These are phyloP conservation scores for Boletus tylopilopsis DNA, from an alignment of 768 basidiomycete genomes.

Conservation along the genomic window DNA sequence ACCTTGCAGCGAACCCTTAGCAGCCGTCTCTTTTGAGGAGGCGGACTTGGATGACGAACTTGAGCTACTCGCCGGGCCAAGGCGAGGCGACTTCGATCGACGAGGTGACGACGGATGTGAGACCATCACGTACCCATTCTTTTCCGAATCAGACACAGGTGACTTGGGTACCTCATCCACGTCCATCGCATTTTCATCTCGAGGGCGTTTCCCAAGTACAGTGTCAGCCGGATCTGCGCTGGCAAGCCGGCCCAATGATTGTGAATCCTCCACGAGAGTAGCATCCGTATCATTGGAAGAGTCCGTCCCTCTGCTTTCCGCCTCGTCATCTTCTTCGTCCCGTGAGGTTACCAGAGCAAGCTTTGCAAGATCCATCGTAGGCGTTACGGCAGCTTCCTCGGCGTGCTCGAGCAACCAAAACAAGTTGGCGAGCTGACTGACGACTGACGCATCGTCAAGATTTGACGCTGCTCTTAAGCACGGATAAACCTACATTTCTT, in stretches of 20 bases:
- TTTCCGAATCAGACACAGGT: constrained; percentile 33
- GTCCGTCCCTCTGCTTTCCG: constrained; percentile 67
- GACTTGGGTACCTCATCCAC: constrained; percentile 44
- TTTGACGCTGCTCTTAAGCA: constrained; percentile 2
- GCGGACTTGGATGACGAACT: constrained; percentile 24
- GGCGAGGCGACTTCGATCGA: constrained; percentile 35
- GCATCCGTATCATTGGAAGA: constrained; percentile 87
- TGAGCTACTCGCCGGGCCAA: constrained; percentile 27
- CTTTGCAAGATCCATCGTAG: constrained; percentile 83
- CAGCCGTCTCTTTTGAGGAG: constrained; percentile 29
- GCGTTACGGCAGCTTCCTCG: constrained; percentile 67
- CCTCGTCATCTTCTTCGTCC: constrained; percentile 85
- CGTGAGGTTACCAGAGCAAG: constrained; percentile 86
- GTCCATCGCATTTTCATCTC: constrained; percentile 51
- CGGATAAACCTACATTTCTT: constrained; percentile 63
- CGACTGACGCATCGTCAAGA: constrained; percentile 48
- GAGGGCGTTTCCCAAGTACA: constrained; percentile 67
- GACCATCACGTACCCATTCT: constrained; percentile 42
- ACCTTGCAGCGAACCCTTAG: constrained; percentile 21
- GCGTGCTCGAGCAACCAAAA: constrained; percentile 74
- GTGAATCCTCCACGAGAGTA: constrained; percentile 78
- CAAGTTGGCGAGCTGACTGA: constrained; percentile 71
- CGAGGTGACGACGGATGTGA: constrained; percentile 35
- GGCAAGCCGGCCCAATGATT: constrained; percentile 25
- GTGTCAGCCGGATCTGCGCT: constrained; percentile 39